A percentile compares a stretch with the other conserved stretches of the same genome.
These are phyloP conservation scores for Canavalia ensiformis DNA, from an alignment of 306 rosid genomes.

Conservation along the genomic window DNA sequence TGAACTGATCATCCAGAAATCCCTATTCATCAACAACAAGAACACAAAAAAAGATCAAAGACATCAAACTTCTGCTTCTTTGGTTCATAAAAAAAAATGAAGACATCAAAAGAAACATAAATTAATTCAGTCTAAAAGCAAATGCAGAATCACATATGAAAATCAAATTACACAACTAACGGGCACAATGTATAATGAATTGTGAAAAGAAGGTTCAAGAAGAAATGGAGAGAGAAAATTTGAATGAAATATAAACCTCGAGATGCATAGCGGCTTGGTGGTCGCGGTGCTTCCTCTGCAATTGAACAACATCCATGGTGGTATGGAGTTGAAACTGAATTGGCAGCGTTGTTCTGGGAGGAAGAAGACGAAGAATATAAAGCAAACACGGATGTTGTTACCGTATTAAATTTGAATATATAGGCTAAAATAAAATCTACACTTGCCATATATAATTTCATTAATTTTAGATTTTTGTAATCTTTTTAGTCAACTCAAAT, in stretches of 20 bases:
- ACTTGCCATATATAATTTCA: no score
- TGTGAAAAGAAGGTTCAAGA: background rate
- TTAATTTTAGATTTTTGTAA: no score
- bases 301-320: conserved; percentile 64
- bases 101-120: background rate
- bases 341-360: no score
- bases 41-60: background rate
- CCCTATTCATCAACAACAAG: conserved; percentile 50
- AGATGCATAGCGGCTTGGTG: conserved; percentile 49
- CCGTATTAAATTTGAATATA: no score
- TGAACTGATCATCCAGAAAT: conserved; percentile 70
- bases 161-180: no score
- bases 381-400: no score
- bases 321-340: background rate
- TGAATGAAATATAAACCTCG: conserved; percentile 54
- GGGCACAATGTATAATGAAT: no score
- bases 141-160: no score
- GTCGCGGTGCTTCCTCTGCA: conserved; percentile 56
- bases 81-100: background rate
- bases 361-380: no score
- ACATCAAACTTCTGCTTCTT: background rate
- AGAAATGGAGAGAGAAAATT: background rate
- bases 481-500: no score
- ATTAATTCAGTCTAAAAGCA: background rate
- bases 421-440: no score